Base-by-base conservation (phyloP, 352 stramenopile species). In the Phytophthora pseudosyringae region DNA sequence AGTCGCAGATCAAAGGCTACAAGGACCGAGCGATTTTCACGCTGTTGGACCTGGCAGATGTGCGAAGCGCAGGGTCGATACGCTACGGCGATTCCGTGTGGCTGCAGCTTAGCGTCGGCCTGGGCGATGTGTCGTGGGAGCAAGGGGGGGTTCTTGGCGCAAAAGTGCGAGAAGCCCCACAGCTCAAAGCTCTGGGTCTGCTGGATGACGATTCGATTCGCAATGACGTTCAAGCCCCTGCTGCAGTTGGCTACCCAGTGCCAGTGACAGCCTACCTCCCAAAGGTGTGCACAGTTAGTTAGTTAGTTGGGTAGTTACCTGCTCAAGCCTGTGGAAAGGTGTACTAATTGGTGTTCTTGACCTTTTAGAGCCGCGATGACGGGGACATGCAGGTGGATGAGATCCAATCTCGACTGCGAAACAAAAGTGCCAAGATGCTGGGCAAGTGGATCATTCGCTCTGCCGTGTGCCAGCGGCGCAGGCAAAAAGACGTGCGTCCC, bases 391-490 rank as follows among this genome's bases (percentile, higher is more conserved):
- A 93, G 36, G 81, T 83, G 18, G 85, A 93, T 38, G 83, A 91
- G 58, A 88, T 91, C 51, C 85, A 93, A 67, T 88, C 80, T n/a
- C 82, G 83, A 16, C 70, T 91, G 32, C 69, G 85, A 31, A 93
- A 93, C 71, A 93, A 93, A 62, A 71, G 71, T 40, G 84, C 80
- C 10, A 85, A 81, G 35, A 90, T 91, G 78, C 48, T 91, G 3
- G 85, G 82, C 47, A 91, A 91, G 32, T 93, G 85, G 82, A 88
- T 88, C 63, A 78, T 93, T 50, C 81, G 85, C 15, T 90, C 85
- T 5, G 82, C 85, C 8, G 55, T 89, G 13, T 73, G 49, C n/a
- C 71, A 82, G 32, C 63, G 62, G 1, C 71, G 75, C 12, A 76
- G 72, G 21, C 67, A 73, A 35, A 73, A 75, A 52, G 81, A 93